These are phyloP conservation scores for Trypanosoma scelopori DNA, from an alignment of 208 protist genomes.

Conservation along the genomic window DNA sequence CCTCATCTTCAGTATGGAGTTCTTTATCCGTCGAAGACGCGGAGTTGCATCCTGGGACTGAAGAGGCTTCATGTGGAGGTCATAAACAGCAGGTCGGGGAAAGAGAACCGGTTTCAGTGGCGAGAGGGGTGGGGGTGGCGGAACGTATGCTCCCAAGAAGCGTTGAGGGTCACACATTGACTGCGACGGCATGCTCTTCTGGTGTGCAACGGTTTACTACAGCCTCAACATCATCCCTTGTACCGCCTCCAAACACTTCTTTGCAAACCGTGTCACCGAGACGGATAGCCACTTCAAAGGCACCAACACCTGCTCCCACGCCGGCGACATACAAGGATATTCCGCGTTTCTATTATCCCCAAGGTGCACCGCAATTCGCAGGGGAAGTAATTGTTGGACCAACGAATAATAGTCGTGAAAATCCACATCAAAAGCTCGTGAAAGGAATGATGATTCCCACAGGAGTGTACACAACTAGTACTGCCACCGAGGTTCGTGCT, in stretches of 20 bases:
- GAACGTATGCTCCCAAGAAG: too few relatives aligned
- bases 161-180: too few relatives aligned
- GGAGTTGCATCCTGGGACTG: neutral
- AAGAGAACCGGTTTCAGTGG: too few relatives aligned
- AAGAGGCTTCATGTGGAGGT: neutral
- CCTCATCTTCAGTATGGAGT: neutral
- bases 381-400: conserved; percentile 55
- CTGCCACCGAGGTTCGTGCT: conserved; percentile 7
- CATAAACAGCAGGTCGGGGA: neutral
- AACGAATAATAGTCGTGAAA: conserved; percentile 48
- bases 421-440: conserved; percentile 67
- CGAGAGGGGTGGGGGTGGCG: too few relatives aligned
- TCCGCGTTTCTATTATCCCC: conserved; percentile 86
- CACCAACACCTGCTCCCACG: neutral
- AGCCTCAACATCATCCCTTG: neutral
- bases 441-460: conserved; percentile 45
- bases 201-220: neutral
- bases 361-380: conserved; percentile 38
- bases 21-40: neutral
- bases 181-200: too few relatives aligned
- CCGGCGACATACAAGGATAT: conserved; percentile 66
- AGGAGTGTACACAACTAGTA: conserved; percentile 34
- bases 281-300: neutral
- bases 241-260: neutral
- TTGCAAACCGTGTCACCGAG: conserved; percentile 1